Conservation (phyloP, 2,329 filamentous ascomycete genomes). For the Xylariomycetidae sp. region DNA sequence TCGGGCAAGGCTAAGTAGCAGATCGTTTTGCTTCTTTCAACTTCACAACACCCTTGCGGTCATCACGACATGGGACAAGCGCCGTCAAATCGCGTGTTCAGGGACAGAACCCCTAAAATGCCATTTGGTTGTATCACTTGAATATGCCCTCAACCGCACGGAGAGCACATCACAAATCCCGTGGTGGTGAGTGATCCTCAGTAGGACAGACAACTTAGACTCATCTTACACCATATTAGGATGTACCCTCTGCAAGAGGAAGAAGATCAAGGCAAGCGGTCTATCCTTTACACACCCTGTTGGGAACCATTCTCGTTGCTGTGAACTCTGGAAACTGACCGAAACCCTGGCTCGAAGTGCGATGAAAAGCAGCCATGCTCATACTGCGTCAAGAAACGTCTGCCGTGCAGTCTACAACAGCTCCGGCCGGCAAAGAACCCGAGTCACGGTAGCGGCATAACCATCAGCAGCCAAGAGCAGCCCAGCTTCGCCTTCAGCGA, state of each 20-base stretch:
- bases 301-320: too few species aligned
- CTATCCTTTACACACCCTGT: too few species aligned
- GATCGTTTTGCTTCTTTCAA: too few species aligned
- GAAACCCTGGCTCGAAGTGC: constrained; percentile 8
- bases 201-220: constrained; percentile 2
- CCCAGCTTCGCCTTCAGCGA: constrained; percentile 14
- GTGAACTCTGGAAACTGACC: too few species aligned
- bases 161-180: constrained; percentile 14
- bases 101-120: too few species aligned
- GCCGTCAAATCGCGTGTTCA: too few species aligned
- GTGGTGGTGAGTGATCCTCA: constrained; percentile 1
- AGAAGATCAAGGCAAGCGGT: constrained; percentile 10
- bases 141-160: constrained; percentile 10
- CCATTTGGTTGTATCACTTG: not conserved
- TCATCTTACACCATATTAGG: too few species aligned
- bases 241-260: constrained; percentile 14
- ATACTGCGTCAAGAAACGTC: constrained; percentile 16
- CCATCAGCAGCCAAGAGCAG: not conserved
- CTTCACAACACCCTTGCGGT: not conserved
- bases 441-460: too few species aligned
- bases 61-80: too few species aligned
- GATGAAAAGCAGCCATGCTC: constrained; percentile 20
- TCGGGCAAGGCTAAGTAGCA: too few species aligned
- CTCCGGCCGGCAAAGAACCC: not conserved
- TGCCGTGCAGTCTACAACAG: constrained; percentile 16